phyloP scores from a whole-genome alignment of 140 eudicot species.

The Stevia rebaudiana region DNA sequence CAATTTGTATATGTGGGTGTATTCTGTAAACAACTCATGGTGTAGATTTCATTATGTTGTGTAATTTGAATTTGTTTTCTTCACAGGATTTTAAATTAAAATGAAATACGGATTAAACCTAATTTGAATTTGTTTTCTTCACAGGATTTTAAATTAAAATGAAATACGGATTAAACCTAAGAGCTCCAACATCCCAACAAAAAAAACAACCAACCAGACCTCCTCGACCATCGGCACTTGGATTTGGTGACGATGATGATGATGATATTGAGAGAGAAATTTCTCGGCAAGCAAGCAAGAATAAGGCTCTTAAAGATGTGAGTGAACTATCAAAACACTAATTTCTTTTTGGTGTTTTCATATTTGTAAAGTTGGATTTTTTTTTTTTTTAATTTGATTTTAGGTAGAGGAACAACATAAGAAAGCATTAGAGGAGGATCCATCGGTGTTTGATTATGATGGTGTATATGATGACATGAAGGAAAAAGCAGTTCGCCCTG shows the following conservation, averaged over 20 bases:
- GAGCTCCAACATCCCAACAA: slow-evolving; percentile 61
- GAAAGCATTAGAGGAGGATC: slow-evolving; percentile 92
- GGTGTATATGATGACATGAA: slow-evolving; percentile 87
- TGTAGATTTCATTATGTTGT: not conserved
- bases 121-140: not conserved
- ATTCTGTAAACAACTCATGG: not conserved
- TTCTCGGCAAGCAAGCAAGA: slow-evolving; percentile 75
- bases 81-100: slow-evolving; percentile 1
- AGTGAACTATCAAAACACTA: slow-evolving; percentile 10
- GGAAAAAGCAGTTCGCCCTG: slow-evolving; percentile 54
- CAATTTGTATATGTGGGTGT: not conserved
- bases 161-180: slow-evolving; percentile 62
- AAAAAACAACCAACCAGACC: slow-evolving; percentile 48
- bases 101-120: slow-evolving; percentile 55
- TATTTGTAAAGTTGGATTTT: not conserved
- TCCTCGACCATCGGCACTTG: slow-evolving; percentile 43
- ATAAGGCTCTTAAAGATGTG: slow-evolving; percentile 78
- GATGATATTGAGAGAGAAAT: slow-evolving; percentile 73
- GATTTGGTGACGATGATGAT: slow-evolving; percentile 58
- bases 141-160: slow-evolving; percentile 10
- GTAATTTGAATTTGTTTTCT: not conserved
- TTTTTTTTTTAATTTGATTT: not conserved
- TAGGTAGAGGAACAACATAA: slow-evolving; percentile 91
- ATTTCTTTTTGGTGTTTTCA: slow-evolving; percentile 1
- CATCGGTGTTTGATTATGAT: slow-evolving; percentile 78